Base-by-base conservation (phyloP, 2,329 filamentous ascomycete genomes). In the Fusarium napiforme region DNA sequence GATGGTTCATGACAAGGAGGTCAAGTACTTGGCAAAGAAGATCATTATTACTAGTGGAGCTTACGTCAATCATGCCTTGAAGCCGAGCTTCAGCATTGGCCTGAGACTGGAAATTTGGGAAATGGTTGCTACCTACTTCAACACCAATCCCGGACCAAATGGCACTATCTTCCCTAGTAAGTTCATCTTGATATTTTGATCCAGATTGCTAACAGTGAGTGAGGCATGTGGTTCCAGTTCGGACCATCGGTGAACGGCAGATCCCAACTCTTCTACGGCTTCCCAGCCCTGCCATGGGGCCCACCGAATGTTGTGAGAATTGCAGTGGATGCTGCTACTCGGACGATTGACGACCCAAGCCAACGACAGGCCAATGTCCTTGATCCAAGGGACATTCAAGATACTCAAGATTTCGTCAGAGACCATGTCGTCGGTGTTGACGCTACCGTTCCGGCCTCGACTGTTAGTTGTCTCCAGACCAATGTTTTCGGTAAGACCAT, bases 151-250 rank as follows among this genome's bases (percentile, higher is more conserved):
- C 9, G 71, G 70, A 12, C 71, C 70, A 0, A 67, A 64, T 12
- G 71, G 71, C 5, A 73, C 71, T 12, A 69, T 73, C 4, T 73
- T 73, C 4, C 70, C 70, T 3, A 72, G 70, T 63, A 60, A 19
- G 64, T 60, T 1, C 4, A 28, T 5, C 19, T 3, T 5, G 5
- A 9, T 15, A 9, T 10, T 9, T 7, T 8, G 0, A 8, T 15
- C 1, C 3, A 16, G 4, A 1, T 15, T 14, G 14, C 50, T 57
- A 4, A 63, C 9, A 12, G 2, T 1, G 23, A 23, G 7, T 11
- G 4, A 72, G 68, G 63, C n/a, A 72, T 72, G 68, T 72, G 64
- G 69, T 72, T 72, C 8, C 58, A 72, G 21, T 72, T 72, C 30
- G 64, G 64, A 3, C 63, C 63, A 9, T 43, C 53, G 2, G 55